A percentile compares a stretch with the other conserved stretches of the same genome.
Evolutionary conservation across 1,284 basidiomycete species (phyloP).

Genomic region (Irpex sp.): DNA sequence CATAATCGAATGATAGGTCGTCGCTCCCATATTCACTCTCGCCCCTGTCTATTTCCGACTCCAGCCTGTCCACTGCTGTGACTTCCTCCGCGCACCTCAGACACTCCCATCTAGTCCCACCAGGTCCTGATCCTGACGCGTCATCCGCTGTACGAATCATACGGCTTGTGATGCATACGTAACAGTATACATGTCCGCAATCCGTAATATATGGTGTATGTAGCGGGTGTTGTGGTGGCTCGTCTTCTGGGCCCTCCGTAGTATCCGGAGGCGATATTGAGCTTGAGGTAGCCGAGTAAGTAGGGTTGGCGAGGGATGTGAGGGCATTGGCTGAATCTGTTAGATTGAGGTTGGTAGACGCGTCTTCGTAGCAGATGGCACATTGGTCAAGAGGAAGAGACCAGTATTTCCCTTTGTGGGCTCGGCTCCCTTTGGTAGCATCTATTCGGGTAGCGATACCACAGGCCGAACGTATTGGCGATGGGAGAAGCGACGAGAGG

Average conservation of each 20-base stretch:
- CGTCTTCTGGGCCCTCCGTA: slow-evolving; percentile 33
- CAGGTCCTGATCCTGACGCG: slow-evolving; percentile 52
- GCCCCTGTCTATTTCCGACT: slow-evolving; percentile 44
- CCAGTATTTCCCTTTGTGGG: slow-evolving; percentile 66
- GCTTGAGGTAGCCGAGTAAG: slow-evolving; percentile 20
- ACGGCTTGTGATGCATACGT: slow-evolving; percentile 87
- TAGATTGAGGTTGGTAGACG: slow-evolving; percentile 65
- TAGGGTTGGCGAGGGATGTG: slow-evolving; percentile 39
- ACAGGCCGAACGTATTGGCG: slow-evolving; percentile 27
- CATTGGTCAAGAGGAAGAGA: slow-evolving; percentile 74
- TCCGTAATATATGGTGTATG: slow-evolving; percentile 80
- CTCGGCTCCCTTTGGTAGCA: slow-evolving; percentile 25
- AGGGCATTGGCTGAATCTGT: slow-evolving; percentile 62
- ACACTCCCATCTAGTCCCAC: slow-evolving; percentile 75
- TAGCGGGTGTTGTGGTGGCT: slow-evolving; percentile 68
- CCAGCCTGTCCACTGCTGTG: slow-evolving; percentile 58
- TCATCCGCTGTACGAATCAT: slow-evolving; percentile 81
- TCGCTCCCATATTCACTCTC: slow-evolving; percentile 35
- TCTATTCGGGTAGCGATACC: slow-evolving; percentile 28
- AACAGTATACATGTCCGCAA: slow-evolving; percentile 89
- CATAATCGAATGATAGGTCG: slow-evolving; percentile 33
- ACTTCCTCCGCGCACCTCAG: slow-evolving; percentile 78
- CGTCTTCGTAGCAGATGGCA: slow-evolving; percentile 83
- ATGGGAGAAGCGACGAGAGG: slow-evolving; percentile 46
- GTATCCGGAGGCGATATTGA: slow-evolving; percentile 13